Conservation (phyloP, 2,329 filamentous ascomycete genomes). For the Blastomyces silverae region DNA sequence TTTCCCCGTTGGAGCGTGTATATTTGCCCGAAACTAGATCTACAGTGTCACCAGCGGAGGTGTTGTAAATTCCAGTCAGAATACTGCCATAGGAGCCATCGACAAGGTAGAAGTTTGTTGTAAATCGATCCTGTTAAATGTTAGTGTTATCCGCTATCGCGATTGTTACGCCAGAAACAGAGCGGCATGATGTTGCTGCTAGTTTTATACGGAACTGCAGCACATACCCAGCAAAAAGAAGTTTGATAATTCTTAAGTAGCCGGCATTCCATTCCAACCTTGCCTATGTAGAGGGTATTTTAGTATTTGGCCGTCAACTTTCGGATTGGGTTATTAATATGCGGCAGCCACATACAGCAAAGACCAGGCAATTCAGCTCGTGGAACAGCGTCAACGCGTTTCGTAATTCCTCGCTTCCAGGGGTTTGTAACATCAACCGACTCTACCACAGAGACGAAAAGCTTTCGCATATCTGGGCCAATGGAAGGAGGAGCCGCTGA, state of each 20-base stretch:
- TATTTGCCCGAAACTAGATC: conserved; percentile 44
- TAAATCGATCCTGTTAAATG: conserved; percentile 42
- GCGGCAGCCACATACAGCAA: conserved; percentile 23
- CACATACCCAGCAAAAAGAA: conserved; percentile 44
- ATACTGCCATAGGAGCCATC: conserved; percentile 45
- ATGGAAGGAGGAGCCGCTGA: conserved; percentile 26
- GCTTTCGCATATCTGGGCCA: conserved; percentile 26
- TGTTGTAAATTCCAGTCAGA: conserved; percentile 41
- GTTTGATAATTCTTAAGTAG: conserved; percentile 37
- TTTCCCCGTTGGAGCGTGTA: conserved; percentile 33
- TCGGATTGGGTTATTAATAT: background rate
- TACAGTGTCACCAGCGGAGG: conserved; percentile 33
- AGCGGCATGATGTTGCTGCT: background rate
- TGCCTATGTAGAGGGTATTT: background rate
- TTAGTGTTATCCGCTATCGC: background rate
- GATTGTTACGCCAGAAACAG: background rate
- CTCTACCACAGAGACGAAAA: conserved; percentile 30
- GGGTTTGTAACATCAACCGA: conserved; percentile 21
- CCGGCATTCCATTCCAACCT: conserved; percentile 35
- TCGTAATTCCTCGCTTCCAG: conserved; percentile 12
- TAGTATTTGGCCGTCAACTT: background rate
- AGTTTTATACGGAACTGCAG: background rate
- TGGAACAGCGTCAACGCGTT: background rate
- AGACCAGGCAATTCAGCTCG: conserved; percentile 13
- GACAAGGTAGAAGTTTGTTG: conserved; percentile 45